A percentile compares a stretch with the other conserved stretches of the same genome.
Evolutionary conservation across 176 grass and related monocot species (phyloP).

Genomic region (Triticum turgidum): DNA sequence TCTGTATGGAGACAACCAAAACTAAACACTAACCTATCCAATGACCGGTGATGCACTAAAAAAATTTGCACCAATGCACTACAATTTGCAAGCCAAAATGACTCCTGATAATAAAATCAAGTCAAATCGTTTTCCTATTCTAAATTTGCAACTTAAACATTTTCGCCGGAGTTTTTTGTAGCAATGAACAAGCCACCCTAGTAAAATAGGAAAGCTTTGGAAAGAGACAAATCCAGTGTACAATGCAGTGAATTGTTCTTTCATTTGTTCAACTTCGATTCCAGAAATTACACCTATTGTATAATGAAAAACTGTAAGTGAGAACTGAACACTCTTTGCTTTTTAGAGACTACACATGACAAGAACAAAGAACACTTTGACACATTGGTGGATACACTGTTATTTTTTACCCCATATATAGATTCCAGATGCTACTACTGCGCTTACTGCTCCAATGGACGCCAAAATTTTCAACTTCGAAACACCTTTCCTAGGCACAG

Average conservation of each 20-base stretch:
- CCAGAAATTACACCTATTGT: slow-evolving; percentile 19
- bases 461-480: slow-evolving; percentile 70
- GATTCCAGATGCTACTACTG: slow-evolving; percentile 56
- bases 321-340: not conserved
- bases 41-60: not conserved
- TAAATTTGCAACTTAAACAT: not conserved
- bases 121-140: not conserved
- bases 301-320: not conserved
- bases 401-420: slow-evolving; percentile 83
- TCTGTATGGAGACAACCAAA: not conserved
- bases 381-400: not conserved
- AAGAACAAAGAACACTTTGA: not conserved
- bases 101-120: not conserved
- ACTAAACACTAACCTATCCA: not conserved
- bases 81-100: no score
- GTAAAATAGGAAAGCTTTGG: not conserved
- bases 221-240: not conserved
- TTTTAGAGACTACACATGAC: slow-evolving; percentile 3
- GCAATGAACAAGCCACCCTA: not conserved
- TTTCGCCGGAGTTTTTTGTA: not conserved
- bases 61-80: not conserved
- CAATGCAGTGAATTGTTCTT: slow-evolving; percentile 1
- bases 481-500: slow-evolving; percentile 40
- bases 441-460: slow-evolving; percentile 51
- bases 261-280: slow-evolving; percentile 14